phyloP scores from a whole-genome alignment of 352 stramenopile genomes.

The Peronospora destructor region DNA sequence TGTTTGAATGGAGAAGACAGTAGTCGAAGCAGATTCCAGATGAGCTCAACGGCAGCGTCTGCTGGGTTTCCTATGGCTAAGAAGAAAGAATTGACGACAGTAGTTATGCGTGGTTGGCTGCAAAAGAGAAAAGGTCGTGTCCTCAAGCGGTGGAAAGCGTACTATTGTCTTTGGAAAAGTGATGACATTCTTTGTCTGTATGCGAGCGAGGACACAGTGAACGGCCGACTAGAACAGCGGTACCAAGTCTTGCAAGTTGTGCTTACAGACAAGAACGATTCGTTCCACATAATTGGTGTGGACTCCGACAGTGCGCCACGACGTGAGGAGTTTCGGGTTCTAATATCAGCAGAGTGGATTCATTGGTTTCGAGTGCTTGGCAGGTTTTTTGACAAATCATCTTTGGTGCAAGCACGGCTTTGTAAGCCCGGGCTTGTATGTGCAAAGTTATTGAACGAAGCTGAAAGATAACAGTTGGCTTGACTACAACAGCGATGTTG shows the following conservation, averaged over 20 bases:
- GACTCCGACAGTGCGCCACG: conserved; percentile 32
- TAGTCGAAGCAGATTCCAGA: conserved; percentile 7
- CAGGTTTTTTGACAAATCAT: conserved; percentile 37
- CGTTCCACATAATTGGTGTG: conserved; percentile 50
- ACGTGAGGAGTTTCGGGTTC: conserved; percentile 43
- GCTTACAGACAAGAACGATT: conserved; percentile 40
- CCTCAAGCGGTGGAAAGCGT: conserved; percentile 52
- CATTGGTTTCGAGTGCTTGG: conserved; percentile 44
- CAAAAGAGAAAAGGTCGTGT: conserved; percentile 44
- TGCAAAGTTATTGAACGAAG: conserved; percentile 5
- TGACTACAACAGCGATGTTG: conserved; percentile 1
- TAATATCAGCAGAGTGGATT: conserved; percentile 32
- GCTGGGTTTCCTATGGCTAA: conserved; percentile 24
- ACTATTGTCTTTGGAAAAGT: conserved; percentile 49
- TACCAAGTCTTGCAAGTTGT: conserved; percentile 45
- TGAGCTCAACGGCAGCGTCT: conserved; percentile 19
- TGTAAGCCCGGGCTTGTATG: conserved; percentile 37
- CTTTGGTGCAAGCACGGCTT: conserved; percentile 30
- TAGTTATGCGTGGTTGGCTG: conserved; percentile 42
- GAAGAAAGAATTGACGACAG: conserved; percentile 23
- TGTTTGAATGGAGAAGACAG: background rate
- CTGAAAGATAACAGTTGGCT: conserved; percentile 4
- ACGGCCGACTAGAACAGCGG: conserved; percentile 38
- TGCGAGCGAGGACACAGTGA: conserved; percentile 47
- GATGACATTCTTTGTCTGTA: conserved; percentile 53